Evolutionary conservation across 1,284 basidiomycete species (phyloP).

Genomic region (Sporisorium sorghi): DNA sequence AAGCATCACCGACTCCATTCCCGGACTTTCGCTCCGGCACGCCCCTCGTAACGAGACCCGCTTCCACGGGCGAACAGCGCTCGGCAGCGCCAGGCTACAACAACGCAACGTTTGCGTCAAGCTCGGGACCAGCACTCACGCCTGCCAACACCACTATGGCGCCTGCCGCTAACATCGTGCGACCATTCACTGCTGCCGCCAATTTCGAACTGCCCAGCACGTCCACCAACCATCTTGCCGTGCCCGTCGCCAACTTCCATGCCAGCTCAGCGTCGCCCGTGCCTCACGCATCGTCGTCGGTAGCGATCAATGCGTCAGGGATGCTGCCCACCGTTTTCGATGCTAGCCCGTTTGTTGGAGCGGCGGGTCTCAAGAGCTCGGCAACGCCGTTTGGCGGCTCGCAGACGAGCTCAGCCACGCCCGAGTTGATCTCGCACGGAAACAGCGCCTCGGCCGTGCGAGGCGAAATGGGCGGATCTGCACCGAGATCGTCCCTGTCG

Average conservation of each 20-base stretch:
- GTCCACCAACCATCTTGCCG: conserved; percentile 13
- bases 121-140: conserved; percentile 3
- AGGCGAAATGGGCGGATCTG: conserved; percentile 8
- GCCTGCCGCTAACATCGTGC: conserved; percentile 19
- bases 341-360: conserved; percentile 3
- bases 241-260: conserved; percentile 18
- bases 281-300: background rate
- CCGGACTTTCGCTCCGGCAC: background rate
- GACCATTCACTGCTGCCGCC: conserved; percentile 33
- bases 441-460: background rate
- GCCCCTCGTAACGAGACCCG: conserved; percentile 21
- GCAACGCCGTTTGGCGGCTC: conserved; percentile 15
- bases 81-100: conserved; percentile 14
- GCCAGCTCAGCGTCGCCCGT: conserved; percentile 24
- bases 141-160: conserved; percentile 1
- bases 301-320: background rate
- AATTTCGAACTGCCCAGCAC: conserved; percentile 20
- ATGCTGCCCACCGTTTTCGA: conserved; percentile 4
- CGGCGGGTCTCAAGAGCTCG: conserved; percentile 18
- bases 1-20: background rate
- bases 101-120: conserved; percentile 12
- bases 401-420: conserved; percentile 32
- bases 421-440: conserved; percentile 22
- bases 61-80: conserved; percentile 26
- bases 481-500: conserved; percentile 28